Percentiles rank a stretch among this genome's conserved stretches.
Evolutionary conservation across 805 yeast genomes (phyloP).

Genomic region (Lipomyces sp.): DNA sequence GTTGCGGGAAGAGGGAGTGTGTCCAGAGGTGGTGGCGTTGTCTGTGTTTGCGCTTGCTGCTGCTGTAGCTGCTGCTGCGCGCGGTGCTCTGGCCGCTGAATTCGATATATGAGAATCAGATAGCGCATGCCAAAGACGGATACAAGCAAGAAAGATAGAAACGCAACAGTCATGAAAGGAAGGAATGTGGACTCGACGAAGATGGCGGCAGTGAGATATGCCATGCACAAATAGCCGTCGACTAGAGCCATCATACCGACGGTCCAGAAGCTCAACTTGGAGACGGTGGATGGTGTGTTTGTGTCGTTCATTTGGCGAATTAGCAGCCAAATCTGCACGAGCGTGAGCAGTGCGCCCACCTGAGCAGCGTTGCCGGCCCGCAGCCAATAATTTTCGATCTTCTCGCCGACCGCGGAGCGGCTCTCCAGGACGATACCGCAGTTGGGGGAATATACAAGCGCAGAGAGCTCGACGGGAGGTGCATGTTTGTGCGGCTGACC

Average conservation of each 20-base stretch:
- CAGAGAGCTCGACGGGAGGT: slow-evolving; percentile 58
- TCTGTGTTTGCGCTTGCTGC: too few species aligned
- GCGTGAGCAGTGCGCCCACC: slow-evolving; percentile 46
- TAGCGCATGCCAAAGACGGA: slow-evolving; percentile 45
- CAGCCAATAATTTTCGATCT: slow-evolving; percentile 46
- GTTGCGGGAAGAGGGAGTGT: slow-evolving; percentile 33
- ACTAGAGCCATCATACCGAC: slow-evolving; percentile 59
- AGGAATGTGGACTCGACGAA: slow-evolving; percentile 57
- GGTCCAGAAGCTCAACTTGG: slow-evolving; percentile 68
- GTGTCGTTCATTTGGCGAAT: slow-evolving; percentile 68
- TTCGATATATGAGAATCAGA: slow-evolving; percentile 59
- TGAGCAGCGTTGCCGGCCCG: slow-evolving; percentile 39
- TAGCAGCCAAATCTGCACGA: slow-evolving; percentile 54
- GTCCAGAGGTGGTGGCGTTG: too few species aligned
- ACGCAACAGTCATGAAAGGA: slow-evolving; percentile 65
- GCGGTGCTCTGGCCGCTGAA: slow-evolving; percentile 49
- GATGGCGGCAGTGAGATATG: slow-evolving; percentile 58
- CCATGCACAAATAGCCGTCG: slow-evolving; percentile 67
- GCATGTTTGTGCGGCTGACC: slow-evolving; percentile 68
- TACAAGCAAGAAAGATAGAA: slow-evolving; percentile 64
- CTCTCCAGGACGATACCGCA: slow-evolving; percentile 62
- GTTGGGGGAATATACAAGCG: slow-evolving; percentile 79
- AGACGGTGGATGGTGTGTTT: slow-evolving; percentile 75
- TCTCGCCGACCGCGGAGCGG: slow-evolving; percentile 50
- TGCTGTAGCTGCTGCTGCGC: slow-evolving; percentile 29